Conservation (phyloP, 1,284 basidiomycete species). For the Ceratobasidium sp. region DNA sequence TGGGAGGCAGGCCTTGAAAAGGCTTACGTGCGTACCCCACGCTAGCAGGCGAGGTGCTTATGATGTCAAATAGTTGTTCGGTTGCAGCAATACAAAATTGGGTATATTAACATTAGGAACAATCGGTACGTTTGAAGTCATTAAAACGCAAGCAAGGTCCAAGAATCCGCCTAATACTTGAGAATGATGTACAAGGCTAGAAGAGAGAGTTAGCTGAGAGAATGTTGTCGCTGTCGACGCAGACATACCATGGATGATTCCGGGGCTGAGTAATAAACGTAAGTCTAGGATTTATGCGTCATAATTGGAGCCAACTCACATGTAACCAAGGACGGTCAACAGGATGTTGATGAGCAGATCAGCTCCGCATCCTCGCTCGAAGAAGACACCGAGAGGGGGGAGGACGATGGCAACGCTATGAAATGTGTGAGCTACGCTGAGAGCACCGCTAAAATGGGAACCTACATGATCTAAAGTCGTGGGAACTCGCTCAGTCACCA, state of each 20-base stretch:
- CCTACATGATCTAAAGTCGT: slow-evolving; percentile 55
- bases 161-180: slow-evolving; percentile 26
- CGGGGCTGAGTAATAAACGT: slow-evolving; percentile 18
- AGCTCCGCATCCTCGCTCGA: slow-evolving; percentile 77
- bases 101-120: slow-evolving; percentile 38
- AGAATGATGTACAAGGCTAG: slow-evolving; percentile 40
- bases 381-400: slow-evolving; percentile 81
- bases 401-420: slow-evolving; percentile 68
- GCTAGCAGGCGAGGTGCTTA: slow-evolving; percentile 15
- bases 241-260: slow-evolving; percentile 40
- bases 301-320: slow-evolving; percentile 14
- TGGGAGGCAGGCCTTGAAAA: no score
- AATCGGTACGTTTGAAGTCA: slow-evolving; percentile 5
- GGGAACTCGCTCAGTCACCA: slow-evolving; percentile 30
- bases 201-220: not conserved
- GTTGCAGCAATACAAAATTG: slow-evolving; percentile 17
- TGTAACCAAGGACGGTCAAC: slow-evolving; percentile 62
- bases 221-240: not conserved
- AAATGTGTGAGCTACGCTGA: not conserved
- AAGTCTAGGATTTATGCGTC: not conserved
- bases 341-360: slow-evolving; percentile 82
- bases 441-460: slow-evolving; percentile 13
- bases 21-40: slow-evolving; percentile 47
- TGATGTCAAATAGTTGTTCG: slow-evolving; percentile 34
- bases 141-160: not conserved